Conservation (phyloP, 148 eudicot genomes). For the Cornus kousa region DNA sequence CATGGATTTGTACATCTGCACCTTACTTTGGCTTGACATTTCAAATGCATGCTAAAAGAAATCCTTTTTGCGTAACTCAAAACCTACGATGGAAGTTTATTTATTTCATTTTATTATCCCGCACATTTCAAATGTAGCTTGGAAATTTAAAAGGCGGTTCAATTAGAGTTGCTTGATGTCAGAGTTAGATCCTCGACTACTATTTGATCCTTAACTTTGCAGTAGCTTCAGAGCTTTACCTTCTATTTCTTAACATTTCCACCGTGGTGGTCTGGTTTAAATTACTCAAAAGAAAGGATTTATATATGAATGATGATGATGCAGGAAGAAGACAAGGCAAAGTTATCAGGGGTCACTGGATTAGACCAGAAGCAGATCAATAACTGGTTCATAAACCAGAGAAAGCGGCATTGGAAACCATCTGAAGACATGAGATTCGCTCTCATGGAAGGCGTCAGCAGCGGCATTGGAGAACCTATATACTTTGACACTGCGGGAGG, state of each 20-base stretch:
- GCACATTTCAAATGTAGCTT: background rate
- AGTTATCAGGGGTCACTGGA: conserved; percentile 38
- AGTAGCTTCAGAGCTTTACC: background rate
- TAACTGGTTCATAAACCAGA: conserved; percentile 53
- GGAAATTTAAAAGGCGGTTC: background rate
- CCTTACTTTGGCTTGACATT: too few relatives aligned
- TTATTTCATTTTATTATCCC: background rate
- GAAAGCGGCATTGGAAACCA: conserved; percentile 54
- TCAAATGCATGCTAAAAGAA: too few relatives aligned
- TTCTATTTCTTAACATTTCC: background rate
- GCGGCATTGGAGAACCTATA: conserved; percentile 20
- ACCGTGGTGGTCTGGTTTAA: background rate
- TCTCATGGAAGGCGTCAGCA: conserved; percentile 43
- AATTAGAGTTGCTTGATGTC: background rate
- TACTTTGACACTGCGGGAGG: conserved; percentile 29
- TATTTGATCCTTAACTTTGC: background rate
- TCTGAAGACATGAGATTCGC: conserved; percentile 49
- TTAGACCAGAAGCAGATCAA: conserved; percentile 49
- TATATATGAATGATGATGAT: background rate
- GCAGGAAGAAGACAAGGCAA: conserved; percentile 48
- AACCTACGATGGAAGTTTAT: background rate
- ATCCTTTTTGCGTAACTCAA: too few relatives aligned
- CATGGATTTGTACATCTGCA: too few relatives aligned
- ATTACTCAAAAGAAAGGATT: background rate
- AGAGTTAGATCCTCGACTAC: background rate